Evolutionary conservation across 2,329 filamentous ascomycete genomes (phyloP).

Genomic region (Botrytis fragariae): DNA sequence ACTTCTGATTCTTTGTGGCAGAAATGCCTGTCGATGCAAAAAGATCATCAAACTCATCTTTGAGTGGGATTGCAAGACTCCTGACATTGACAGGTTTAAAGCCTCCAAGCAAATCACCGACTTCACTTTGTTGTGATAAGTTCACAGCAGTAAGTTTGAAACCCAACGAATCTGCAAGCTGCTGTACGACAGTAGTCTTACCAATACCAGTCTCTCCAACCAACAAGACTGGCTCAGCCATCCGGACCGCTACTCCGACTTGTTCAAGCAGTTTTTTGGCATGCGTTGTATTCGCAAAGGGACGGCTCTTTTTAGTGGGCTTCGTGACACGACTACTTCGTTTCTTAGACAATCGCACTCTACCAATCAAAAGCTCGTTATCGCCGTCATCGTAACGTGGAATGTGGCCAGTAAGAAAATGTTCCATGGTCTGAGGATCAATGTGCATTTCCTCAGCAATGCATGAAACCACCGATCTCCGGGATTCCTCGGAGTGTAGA

Average conservation of each 20-base stretch:
- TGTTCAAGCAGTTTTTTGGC: constrained; percentile 84
- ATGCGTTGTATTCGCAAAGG: constrained; percentile 86
- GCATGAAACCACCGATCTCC: constrained; percentile 58
- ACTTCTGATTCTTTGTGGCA: constrained; percentile 80
- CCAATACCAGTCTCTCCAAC: constrained; percentile 99
- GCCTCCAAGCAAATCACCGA: constrained; percentile 89
- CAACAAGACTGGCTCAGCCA: constrained; percentile 84
- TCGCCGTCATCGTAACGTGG: constrained; percentile 65
- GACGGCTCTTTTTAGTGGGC: constrained; percentile 53
- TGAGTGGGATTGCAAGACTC: constrained; percentile 81
- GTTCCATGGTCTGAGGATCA: constrained; percentile 74
- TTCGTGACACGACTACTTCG: constrained; percentile 47
- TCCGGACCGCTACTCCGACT: constrained; percentile 76
- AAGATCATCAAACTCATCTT: constrained; percentile 89
- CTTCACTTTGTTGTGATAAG: constrained; percentile 95
- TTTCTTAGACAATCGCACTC: constrained; percentile 57
- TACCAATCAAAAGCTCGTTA: constrained; percentile 60
- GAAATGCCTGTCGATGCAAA: constrained; percentile 86
- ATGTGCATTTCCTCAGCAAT: constrained; percentile 88
- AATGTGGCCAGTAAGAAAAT: constrained; percentile 71
- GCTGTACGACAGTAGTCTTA: constrained; percentile 95
- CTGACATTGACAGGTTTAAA: constrained; percentile 95
- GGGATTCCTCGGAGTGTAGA: constrained; percentile 63
- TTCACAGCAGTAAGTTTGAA: constrained; percentile 92
- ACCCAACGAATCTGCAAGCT: constrained; percentile 78